Percentiles rank a stretch among this genome's conserved stretches.
Evolutionary conservation across 2,329 filamentous ascomycete species (phyloP).

Genomic region (Ophiosphaerella narmari): DNA sequence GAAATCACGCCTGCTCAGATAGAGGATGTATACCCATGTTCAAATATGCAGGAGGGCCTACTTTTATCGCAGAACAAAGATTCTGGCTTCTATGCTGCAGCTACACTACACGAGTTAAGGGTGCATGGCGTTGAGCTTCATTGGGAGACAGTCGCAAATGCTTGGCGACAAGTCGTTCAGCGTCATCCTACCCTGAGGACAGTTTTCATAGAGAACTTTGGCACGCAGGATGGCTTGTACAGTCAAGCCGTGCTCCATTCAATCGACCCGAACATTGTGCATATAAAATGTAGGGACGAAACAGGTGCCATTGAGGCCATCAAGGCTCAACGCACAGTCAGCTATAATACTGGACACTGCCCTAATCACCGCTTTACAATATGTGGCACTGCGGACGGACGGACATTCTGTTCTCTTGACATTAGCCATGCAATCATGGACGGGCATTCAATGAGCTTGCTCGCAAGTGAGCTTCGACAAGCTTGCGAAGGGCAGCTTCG

Average conservation of each 20-base stretch:
- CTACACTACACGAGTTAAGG: conserved; percentile 36
- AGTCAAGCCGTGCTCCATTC: conserved; percentile 39
- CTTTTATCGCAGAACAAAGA: conserved; percentile 39
- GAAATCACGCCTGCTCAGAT: conserved; percentile 44
- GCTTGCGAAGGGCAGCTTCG: conserved; percentile 31
- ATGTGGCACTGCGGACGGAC: conserved; percentile 25
- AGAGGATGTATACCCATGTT: conserved; percentile 47
- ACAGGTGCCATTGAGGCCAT: conserved; percentile 25
- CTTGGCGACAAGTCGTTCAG: conserved; percentile 35
- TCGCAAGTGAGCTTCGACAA: conserved; percentile 32
- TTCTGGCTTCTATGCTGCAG: conserved; percentile 38
- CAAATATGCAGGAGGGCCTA: conserved; percentile 40
- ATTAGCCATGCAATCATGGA: conserved; percentile 45
- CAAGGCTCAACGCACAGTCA: conserved; percentile 25
- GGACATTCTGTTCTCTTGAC: conserved; percentile 36
- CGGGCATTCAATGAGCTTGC: conserved; percentile 38
- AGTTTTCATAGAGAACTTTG: conserved; percentile 38
- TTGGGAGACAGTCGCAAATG: conserved; percentile 22
- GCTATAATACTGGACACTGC: conserved; percentile 27
- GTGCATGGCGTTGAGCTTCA: conserved; percentile 12
- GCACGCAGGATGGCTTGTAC: conserved; percentile 36
- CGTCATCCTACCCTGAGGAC: conserved; percentile 39
- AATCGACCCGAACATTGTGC: conserved; percentile 28
- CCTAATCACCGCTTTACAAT: conserved; percentile 42
- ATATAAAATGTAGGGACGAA: conserved; percentile 26